phyloP scores from a whole-genome alignment of 768 basidiomycete genomes.

The Coprinopsis marcescibilis region DNA sequence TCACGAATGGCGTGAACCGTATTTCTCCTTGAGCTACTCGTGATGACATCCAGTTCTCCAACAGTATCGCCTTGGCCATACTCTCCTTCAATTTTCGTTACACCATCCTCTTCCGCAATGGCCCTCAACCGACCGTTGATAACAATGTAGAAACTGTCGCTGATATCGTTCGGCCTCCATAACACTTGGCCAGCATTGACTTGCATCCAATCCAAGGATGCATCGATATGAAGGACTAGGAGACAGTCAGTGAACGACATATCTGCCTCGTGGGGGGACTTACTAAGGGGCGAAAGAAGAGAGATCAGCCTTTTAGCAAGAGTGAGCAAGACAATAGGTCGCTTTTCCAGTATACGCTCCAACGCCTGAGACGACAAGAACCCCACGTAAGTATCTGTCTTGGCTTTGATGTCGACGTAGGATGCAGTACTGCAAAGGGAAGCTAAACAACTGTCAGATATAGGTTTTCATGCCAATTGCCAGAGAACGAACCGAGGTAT shows the following conservation, averaged over 20 bases:
- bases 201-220: slow-evolving; percentile 97
- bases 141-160: slow-evolving; percentile 97
- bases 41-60: slow-evolving; percentile 97
- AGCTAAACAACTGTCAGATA: slow-evolving; percentile 39
- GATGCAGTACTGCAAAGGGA: slow-evolving; percentile 88
- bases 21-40: slow-evolving; percentile 76
- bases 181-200: slow-evolving; percentile 92
- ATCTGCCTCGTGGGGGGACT: slow-evolving; percentile 15
- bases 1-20: slow-evolving; percentile 98
- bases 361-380: slow-evolving; percentile 86
- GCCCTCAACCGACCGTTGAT: slow-evolving; percentile 94
- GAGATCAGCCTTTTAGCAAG: slow-evolving; percentile 96
- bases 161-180: slow-evolving; percentile 85
- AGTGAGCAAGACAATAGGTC: slow-evolving; percentile 93
- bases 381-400: slow-evolving; percentile 98
- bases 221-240: slow-evolving; percentile 91
- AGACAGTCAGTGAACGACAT: background rate
- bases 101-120: slow-evolving; percentile 73
- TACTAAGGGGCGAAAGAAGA: slow-evolving; percentile 86
- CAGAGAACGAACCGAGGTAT: slow-evolving; percentile 62
- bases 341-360: slow-evolving; percentile 85
- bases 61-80: slow-evolving; percentile 97
- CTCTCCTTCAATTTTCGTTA: slow-evolving; percentile 80
- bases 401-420: slow-evolving; percentile 94
- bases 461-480: background rate